These are phyloP conservation scores for Candida bentonensis DNA, from an alignment of 805 yeast genomes.

Conservation along the genomic window DNA sequence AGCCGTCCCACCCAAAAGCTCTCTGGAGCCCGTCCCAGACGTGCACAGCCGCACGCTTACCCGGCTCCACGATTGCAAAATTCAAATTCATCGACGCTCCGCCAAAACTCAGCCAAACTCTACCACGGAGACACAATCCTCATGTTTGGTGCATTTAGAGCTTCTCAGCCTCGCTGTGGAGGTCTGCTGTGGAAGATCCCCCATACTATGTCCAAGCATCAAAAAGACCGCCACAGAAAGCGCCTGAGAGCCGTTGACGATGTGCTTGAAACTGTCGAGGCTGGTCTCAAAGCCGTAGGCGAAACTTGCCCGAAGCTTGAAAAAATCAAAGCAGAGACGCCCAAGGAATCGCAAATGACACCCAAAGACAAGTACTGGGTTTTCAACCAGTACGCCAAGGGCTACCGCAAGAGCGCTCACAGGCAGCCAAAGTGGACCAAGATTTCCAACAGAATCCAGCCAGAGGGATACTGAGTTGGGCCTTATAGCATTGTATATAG, in stretches of 20 bases:
- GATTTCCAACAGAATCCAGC: conserved; percentile 64
- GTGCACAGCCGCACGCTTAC: too few species aligned
- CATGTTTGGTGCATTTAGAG: conserved; percentile 65
- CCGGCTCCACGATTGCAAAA: too few species aligned
- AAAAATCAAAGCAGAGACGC: conserved; percentile 34
- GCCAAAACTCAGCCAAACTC: too few species aligned
- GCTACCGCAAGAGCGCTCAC: conserved; percentile 81
- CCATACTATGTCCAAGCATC: conserved; percentile 64
- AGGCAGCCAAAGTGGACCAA: conserved; percentile 78
- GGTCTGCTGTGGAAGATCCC: conserved; percentile 74
- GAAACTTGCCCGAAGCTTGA: conserved; percentile 23
- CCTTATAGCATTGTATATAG: too few species aligned
- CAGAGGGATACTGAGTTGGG: conserved; percentile 53
- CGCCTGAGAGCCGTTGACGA: conserved; percentile 73
- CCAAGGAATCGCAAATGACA: conserved; percentile 69
- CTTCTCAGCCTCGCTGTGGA: conserved; percentile 42
- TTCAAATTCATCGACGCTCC: too few species aligned
- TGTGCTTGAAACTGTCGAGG: conserved; percentile 51
- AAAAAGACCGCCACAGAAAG: conserved; percentile 71
- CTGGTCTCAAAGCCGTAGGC: conserved; percentile 29
- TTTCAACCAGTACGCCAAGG: conserved; percentile 56
- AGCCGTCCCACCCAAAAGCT: too few species aligned
- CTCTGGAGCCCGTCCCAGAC: too few species aligned
- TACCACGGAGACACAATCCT: too few species aligned
- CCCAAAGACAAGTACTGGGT: conserved; percentile 79